These are phyloP conservation scores for Jackrogersella multiformis DNA, from an alignment of 495 filamentous ascomycete species.

Conservation along the genomic window DNA sequence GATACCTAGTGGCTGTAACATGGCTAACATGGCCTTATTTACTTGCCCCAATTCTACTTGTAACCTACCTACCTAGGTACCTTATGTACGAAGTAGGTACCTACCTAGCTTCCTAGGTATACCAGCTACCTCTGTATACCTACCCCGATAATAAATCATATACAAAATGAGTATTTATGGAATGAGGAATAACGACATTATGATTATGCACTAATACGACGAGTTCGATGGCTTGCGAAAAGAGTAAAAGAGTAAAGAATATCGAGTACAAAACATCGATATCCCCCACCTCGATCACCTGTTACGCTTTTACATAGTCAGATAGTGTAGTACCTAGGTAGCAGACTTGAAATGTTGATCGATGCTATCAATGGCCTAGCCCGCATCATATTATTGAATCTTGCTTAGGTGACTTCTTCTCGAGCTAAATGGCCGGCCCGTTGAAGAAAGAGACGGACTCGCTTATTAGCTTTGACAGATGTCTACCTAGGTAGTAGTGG, in stretches of 20 bases:
- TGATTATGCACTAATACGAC: not conserved
- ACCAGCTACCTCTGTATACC: too few species aligned
- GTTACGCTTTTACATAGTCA: not conserved
- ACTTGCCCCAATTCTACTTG: not conserved
- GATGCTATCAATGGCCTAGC: slow-evolving; percentile 8
- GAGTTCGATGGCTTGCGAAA: slow-evolving; percentile 1
- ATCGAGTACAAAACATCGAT: too few species aligned
- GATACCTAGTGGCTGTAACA: not conserved
- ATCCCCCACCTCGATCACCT: slow-evolving; percentile 7
- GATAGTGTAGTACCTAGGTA: too few species aligned
- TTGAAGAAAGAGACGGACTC: slow-evolving; percentile 27
- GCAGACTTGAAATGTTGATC: slow-evolving; percentile 7
- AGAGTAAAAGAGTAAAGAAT: slow-evolving; percentile 1
- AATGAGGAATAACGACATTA: not conserved
- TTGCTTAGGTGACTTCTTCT: slow-evolving; percentile 11
- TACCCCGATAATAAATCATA: slow-evolving; percentile 3
- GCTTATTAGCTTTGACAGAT: too few species aligned
- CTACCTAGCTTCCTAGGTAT: too few species aligned
- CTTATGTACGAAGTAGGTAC: too few species aligned
- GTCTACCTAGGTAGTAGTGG: too few species aligned
- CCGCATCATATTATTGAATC: not conserved
- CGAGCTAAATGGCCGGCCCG: slow-evolving; percentile 33
- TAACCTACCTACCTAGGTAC: too few species aligned
- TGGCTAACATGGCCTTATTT: not conserved
- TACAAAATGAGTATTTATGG: too few species aligned